phyloP scores from a whole-genome alignment of 768 basidiomycete genomes.

The Leccinum arenicola region DNA sequence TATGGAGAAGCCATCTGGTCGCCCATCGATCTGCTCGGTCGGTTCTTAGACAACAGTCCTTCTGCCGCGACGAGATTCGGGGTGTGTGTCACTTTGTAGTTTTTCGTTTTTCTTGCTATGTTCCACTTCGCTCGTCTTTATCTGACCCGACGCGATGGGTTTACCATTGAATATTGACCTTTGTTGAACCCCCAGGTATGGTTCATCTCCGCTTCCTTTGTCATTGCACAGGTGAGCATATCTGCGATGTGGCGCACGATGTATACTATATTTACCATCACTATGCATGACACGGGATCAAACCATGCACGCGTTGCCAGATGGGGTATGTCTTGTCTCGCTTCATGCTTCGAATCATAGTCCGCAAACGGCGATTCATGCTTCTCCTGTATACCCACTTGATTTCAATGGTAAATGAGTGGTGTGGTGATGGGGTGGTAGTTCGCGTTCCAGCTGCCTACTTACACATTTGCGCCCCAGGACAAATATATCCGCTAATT shows the following conservation, averaged over 20 bases:
- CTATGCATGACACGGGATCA: neutral
- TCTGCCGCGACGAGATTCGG: conserved; percentile 67
- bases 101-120: neutral
- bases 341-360: neutral
- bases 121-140: neutral
- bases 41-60: conserved; percentile 63
- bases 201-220: conserved; percentile 78
- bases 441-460: neutral
- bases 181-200: conserved; percentile 45
- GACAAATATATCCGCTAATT: conserved; percentile 81
- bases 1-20: conserved; percentile 81
- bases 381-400: neutral
- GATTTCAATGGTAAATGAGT: neutral
- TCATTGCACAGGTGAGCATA: conserved; percentile 62
- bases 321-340: conserved; percentile 24
- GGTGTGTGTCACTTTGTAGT: conserved; percentile 30
- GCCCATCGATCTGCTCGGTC: conserved; percentile 67
- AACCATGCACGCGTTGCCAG: conserved; percentile 8
- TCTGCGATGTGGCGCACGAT: conserved; percentile 2
- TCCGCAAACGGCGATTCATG: conserved; percentile 18
- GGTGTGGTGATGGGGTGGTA: conserved; percentile 9
- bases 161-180: neutral
- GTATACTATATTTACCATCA: conserved; percentile 2
- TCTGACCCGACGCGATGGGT: neutral
- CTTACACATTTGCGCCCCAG: conserved; percentile 31